Percentiles rank a stretch among this genome's conserved stretches.
Evolutionary conservation across 805 yeast genomes (phyloP).

Genomic region (Diddensiella transvaalensis): DNA sequence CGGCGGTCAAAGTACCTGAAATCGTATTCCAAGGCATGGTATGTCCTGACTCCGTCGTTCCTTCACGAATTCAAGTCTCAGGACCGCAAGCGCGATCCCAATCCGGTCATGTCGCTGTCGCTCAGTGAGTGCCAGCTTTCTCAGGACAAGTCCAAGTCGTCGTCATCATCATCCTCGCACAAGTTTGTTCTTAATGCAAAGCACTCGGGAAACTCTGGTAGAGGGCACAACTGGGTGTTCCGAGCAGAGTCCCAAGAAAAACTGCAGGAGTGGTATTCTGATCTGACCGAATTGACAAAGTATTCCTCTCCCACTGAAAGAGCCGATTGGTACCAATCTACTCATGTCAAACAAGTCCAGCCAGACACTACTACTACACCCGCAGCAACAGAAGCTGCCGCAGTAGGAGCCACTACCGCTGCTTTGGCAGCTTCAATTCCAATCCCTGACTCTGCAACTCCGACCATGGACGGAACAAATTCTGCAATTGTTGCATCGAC

Average conservation of each 20-base stretch:
- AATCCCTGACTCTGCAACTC: background rate
- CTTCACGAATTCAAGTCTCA: slow-evolving; percentile 85
- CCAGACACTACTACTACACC: slow-evolving; percentile 4
- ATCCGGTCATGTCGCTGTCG: slow-evolving; percentile 79
- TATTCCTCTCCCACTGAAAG: slow-evolving; percentile 50
- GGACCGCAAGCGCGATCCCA: slow-evolving; percentile 76
- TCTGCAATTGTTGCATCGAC: background rate
- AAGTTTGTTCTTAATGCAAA: slow-evolving; percentile 80
- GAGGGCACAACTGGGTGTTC: slow-evolving; percentile 94
- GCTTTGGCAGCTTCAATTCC: slow-evolving; percentile 13
- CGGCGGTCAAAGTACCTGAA: slow-evolving; percentile 87
- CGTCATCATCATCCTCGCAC: slow-evolving; percentile 38
- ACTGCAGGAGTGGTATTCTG: slow-evolving; percentile 84
- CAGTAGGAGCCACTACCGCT: slow-evolving; percentile 2
- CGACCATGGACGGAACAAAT: background rate
- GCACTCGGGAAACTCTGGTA: slow-evolving; percentile 54
- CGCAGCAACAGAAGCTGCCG: slow-evolving; percentile 4
- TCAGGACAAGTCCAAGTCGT: slow-evolving; percentile 70
- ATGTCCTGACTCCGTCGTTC: slow-evolving; percentile 82
- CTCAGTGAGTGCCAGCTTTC: slow-evolving; percentile 76
- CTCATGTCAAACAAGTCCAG: background rate
- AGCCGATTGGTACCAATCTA: slow-evolving; percentile 10
- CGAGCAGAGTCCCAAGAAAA: slow-evolving; percentile 76
- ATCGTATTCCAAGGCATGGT: slow-evolving; percentile 88
- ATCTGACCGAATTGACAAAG: slow-evolving; percentile 62